A percentile compares a stretch with the other conserved stretches of the same genome.
phyloP scores from a whole-genome alignment of 2,329 filamentous ascomycete genomes.

The Cylindrodendrum hubeiense region DNA sequence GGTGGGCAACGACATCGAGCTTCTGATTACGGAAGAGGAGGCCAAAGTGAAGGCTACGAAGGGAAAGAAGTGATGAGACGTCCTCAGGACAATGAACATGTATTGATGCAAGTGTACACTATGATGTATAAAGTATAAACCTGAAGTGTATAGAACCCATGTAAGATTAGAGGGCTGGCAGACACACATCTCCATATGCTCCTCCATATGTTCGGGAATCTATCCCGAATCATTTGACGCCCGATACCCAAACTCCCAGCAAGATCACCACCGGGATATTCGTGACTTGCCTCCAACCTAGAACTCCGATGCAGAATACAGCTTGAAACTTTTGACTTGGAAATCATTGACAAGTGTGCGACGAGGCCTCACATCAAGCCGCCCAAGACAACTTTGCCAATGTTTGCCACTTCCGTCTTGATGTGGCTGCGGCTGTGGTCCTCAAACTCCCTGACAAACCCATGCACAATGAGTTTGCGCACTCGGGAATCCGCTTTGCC shows the following conservation, averaged over 20 bases:
- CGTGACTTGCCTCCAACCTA: conserved; percentile 31
- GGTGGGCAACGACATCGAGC: conserved; percentile 78
- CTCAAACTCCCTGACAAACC: conserved; percentile 92
- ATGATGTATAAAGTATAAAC: conserved; percentile 6
- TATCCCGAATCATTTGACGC: not conserved
- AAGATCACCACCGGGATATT: conserved; percentile 37
- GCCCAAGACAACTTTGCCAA: conserved; percentile 90
- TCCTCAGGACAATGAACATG: not conserved
- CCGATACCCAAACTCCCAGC: conserved; percentile 34
- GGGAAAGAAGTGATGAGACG: conserved; percentile 20
- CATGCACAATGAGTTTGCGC: conserved; percentile 88
- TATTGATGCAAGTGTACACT: conserved; percentile 16
- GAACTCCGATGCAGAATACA: conserved; percentile 35
- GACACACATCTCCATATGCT: conserved; percentile 8
- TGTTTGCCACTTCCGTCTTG: conserved; percentile 84
- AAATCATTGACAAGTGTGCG: not conserved
- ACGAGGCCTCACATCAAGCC: conserved; percentile 74
- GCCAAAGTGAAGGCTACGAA: conserved; percentile 44
- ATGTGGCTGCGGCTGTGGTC: conserved; percentile 82
- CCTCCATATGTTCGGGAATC: conserved; percentile 11
- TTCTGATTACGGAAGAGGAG: conserved; percentile 74
- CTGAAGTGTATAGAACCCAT: conserved; percentile 3
- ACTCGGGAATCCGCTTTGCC: conserved; percentile 88
- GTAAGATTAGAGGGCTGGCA: conserved; percentile 6
- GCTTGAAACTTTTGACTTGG: conserved; percentile 10